phyloP scores from a whole-genome alignment of 495 filamentous ascomycete species.

The Aspergillus hancockii region DNA sequence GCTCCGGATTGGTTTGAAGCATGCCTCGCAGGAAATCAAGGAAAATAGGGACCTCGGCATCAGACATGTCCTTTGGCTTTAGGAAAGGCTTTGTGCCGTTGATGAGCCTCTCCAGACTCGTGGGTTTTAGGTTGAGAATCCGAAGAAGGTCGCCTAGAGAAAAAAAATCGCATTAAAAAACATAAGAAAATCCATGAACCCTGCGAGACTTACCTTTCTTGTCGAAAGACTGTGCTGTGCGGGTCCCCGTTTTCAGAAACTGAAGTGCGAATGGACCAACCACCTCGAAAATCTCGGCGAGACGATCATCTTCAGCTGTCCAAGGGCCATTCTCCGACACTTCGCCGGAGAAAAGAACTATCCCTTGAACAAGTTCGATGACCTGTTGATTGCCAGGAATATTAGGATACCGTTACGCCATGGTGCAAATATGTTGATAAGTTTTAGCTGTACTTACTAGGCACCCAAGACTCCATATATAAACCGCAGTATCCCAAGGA shows the following conservation, averaged over 20 bases:
- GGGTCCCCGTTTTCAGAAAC: slow-evolving; percentile 14
- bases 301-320: slow-evolving; percentile 25
- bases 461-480: slow-evolving; percentile 52
- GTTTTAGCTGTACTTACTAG: no score
- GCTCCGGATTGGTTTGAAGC: no score
- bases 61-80: no score
- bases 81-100: no score
- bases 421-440: slow-evolving; percentile 6
- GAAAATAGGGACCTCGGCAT: no score
- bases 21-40: no score
- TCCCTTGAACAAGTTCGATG: slow-evolving; percentile 29
- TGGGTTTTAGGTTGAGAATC: no score
- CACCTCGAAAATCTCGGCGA: slow-evolving; percentile 21
- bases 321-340: slow-evolving; percentile 23
- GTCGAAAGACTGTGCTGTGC: slow-evolving; percentile 18
- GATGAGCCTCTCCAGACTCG: no score
- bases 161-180: no score
- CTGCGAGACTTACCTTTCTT: slow-evolving; percentile 23
- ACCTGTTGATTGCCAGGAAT: slow-evolving; percentile 12
- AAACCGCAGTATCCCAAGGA: slow-evolving; percentile 37
- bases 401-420: background rate
- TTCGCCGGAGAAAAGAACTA: slow-evolving; percentile 24
- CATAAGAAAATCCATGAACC: no score
- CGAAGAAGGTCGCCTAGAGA: no score
- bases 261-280: slow-evolving; percentile 24